Base-by-base conservation (phyloP, 805 yeast species). In the Ogataea dorogensis region DNA sequence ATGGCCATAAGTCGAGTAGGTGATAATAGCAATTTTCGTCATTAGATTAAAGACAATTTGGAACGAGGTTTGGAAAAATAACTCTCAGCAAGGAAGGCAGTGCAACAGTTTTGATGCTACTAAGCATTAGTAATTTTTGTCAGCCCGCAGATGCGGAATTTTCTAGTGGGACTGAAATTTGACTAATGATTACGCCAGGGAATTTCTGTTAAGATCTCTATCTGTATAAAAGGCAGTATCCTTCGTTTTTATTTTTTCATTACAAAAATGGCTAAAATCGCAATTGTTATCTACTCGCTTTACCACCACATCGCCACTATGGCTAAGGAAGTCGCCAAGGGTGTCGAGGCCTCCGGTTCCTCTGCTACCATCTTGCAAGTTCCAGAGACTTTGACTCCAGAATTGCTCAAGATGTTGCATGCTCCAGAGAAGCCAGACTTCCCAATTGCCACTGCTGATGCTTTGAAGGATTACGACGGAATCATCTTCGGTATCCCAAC, bases 401-500 rank as follows among this genome's bases (percentile, higher is more conserved):
- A 78, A 11, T 68, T 79, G 14, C 65, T 86, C 43, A 53, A 55
- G 12, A 40, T 56, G 43, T 63, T 86, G 68, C 73, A 76, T 49
- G 87, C 89, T 34, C 79, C 86, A 31, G 68, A 74, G 35, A 79
- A 77, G 58, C 79, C 83, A 45, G 65, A 72, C 43, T 71, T 67
- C 51, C 89, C 93, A 51, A 65, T 77, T 54, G 87, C 86, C 34
- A 69, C 84, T 14, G 51, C 60, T 10, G 83, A 76, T 12, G 72
- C 77, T 17, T 68, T 87, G 49, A 58, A 63, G 5, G 64, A 70
- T 45, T 83, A 81, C 68, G 95, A 88, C 56, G 95, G 88, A 33
- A 77, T 85, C 69, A 49, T 88, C 47, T 85, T 87, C 50, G 96
- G 96, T 59, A 62, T 84, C 50, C 94, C 95, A 55, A 83, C 96